These are phyloP conservation scores for Aureobasidium sp. DNA, from an alignment of 2,329 filamentous ascomycete species.

Conservation along the genomic window DNA sequence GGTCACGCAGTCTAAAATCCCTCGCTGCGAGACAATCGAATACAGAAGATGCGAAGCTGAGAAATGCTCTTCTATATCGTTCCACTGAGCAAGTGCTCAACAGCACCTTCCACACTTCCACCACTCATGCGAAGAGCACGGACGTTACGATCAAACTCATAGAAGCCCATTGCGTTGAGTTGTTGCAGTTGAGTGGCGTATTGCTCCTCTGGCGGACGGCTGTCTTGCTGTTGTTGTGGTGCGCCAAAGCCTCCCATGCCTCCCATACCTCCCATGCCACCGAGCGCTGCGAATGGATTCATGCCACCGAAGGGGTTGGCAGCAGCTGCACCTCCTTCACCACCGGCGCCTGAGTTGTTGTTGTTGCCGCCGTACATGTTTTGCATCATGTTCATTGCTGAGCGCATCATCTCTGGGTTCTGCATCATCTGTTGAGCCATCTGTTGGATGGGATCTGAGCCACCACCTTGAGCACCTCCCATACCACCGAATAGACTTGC, in stretches of 20 bases:
- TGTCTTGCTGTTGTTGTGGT: slow-evolving; percentile 56
- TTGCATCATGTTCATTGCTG: slow-evolving; percentile 47
- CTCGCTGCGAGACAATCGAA: background rate
- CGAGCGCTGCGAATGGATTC: slow-evolving; percentile 34
- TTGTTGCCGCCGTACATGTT: slow-evolving; percentile 31
- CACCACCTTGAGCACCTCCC: slow-evolving; percentile 16
- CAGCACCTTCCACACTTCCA: slow-evolving; percentile 86
- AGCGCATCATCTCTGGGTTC: slow-evolving; percentile 50
- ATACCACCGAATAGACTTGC: slow-evolving; percentile 49
- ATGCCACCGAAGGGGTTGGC: slow-evolving; percentile 36
- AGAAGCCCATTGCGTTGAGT: slow-evolving; percentile 98
- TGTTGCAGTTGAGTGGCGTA: slow-evolving; percentile 86
- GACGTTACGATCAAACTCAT: slow-evolving; percentile 89
- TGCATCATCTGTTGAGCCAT: slow-evolving; percentile 43
- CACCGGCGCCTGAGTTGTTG: slow-evolving; percentile 24
- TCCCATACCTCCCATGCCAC: slow-evolving; percentile 26
- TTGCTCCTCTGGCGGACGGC: slow-evolving; percentile 81
- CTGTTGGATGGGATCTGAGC: slow-evolving; percentile 38
- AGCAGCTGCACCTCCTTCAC: slow-evolving; percentile 16
- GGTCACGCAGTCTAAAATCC: background rate
- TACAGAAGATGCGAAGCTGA: background rate
- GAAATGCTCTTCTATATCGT: background rate
- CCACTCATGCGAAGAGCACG: slow-evolving; percentile 79
- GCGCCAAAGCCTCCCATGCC: slow-evolving; percentile 23
- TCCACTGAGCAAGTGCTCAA: slow-evolving; percentile 56